phyloP scores from a whole-genome alignment of 306 rosid species.

The Pyrus pyrifolia region DNA sequence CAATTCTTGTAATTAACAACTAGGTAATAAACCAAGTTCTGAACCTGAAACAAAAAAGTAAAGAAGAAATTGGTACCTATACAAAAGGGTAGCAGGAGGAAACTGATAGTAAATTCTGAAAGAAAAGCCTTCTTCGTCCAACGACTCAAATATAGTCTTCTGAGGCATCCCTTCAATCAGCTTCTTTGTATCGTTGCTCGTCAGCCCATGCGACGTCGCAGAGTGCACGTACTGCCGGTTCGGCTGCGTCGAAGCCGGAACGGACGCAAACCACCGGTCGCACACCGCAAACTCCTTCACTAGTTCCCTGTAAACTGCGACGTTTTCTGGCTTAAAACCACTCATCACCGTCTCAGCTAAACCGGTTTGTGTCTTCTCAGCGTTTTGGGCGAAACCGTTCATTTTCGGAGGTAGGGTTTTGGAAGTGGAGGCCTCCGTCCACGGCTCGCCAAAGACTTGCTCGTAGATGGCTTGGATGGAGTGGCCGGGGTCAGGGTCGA shows the following conservation, averaged over 20 bases:
- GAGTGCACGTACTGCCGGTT: constrained; percentile 74
- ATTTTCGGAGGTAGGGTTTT: constrained; percentile 37
- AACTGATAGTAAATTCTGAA: constrained; percentile 69
- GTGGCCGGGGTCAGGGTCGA: constrained; percentile 79
- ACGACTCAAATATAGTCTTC: constrained; percentile 71
- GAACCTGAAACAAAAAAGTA: too few species aligned
- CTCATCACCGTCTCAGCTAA: constrained; percentile 57
- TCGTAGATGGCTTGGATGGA: constrained; percentile 65
- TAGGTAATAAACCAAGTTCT: too few species aligned
- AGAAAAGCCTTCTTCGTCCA: constrained; percentile 50
- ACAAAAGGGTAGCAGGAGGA: constrained; percentile 56
- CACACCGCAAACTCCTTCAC: constrained; percentile 67
- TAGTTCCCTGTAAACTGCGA: constrained; percentile 46
- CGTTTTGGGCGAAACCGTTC: constrained; percentile 69
- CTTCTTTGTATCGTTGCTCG: constrained; percentile 37
- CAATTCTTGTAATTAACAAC: too few species aligned
- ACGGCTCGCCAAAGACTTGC: constrained; percentile 71
- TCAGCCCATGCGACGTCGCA: constrained; percentile 67
- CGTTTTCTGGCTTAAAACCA: constrained; percentile 50
- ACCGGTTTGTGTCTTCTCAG: constrained; percentile 25
- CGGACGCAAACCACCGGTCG: constrained; percentile 74
- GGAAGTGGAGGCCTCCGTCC: constrained; percentile 46
- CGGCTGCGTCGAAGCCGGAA: constrained; percentile 75
- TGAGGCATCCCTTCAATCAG: constrained; percentile 68
- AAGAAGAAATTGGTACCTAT: constrained; percentile 33